Evolutionary conservation across 1,139 yeast genomes (phyloP).

Genomic region (Blastobotrys raffinosifermentans): DNA sequence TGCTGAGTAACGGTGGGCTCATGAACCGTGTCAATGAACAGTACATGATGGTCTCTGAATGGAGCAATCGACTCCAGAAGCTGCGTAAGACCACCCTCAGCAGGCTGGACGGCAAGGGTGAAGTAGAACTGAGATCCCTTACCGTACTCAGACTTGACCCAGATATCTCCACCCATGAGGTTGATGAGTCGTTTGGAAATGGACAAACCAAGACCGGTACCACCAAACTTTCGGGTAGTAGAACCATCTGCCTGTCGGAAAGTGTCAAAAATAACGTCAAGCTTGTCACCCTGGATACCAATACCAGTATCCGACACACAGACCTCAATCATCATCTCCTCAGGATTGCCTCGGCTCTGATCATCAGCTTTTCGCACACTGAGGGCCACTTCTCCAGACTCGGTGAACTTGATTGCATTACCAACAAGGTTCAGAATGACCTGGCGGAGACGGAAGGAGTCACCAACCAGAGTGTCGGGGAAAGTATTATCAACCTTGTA

Average conservation of each 20-base stretch:
- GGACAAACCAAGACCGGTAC: slow-evolving; percentile 81
- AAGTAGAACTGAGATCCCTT: slow-evolving; percentile 76
- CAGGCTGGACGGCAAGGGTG: slow-evolving; percentile 72
- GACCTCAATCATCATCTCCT: slow-evolving; percentile 66
- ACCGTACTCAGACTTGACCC: slow-evolving; percentile 83
- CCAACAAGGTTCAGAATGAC: slow-evolving; percentile 81
- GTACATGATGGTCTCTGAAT: slow-evolving; percentile 61
- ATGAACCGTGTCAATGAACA: slow-evolving; percentile 65
- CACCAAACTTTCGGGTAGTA: slow-evolving; percentile 86
- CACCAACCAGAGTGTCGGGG: slow-evolving; percentile 83
- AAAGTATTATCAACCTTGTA: slow-evolving; percentile 80
- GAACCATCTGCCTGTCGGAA: slow-evolving; percentile 93
- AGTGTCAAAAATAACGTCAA: slow-evolving; percentile 78
- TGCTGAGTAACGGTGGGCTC: slow-evolving; percentile 45
- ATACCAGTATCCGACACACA: slow-evolving; percentile 88
- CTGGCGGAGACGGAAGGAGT: slow-evolving; percentile 77
- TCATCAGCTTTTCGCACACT: slow-evolving; percentile 38
- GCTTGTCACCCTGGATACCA: slow-evolving; percentile 77
- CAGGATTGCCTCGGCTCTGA: slow-evolving; percentile 38
- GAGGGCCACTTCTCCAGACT: slow-evolving; percentile 61
- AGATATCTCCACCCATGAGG: slow-evolving; percentile 83
- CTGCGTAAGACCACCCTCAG: slow-evolving; percentile 56
- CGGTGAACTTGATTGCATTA: slow-evolving; percentile 82
- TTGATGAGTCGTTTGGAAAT: slow-evolving; percentile 82
- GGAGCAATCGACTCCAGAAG: slow-evolving; percentile 68